Conservation (phyloP, 2,329 filamentous ascomycete genomes). For the Pseudogymnoascus sp. region DNA sequence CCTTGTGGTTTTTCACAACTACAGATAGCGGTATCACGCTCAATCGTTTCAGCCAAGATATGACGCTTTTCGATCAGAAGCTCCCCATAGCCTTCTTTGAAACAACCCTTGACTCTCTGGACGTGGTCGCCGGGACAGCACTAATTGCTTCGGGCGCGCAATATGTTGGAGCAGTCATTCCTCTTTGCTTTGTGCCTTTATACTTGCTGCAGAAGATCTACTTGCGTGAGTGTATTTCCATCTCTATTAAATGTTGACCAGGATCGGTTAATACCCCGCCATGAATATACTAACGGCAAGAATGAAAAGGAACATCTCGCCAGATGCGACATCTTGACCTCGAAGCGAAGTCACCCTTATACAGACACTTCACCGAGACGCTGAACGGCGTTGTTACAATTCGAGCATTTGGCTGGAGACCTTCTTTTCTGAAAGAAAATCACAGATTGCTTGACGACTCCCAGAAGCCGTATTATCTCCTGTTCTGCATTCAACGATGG, state of each 20-base stretch:
- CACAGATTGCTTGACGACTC: conserved; percentile 39
- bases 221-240: conserved; percentile 21
- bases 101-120: conserved; percentile 17
- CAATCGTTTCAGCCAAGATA: conserved; percentile 39
- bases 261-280: background rate
- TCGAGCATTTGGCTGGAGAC: conserved; percentile 45
- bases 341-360: conserved; percentile 41
- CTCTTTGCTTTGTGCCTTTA: background rate
- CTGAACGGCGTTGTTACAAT: conserved; percentile 46
- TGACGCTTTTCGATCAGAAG: conserved; percentile 22
- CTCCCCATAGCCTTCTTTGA: conserved; percentile 14
- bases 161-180: conserved; percentile 38
- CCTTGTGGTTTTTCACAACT: conserved; percentile 34
- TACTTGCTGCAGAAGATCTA: conserved; percentile 30
- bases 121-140: conserved; percentile 34
- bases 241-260: background rate
- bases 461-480: conserved; percentile 36
- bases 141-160: conserved; percentile 28
- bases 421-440: background rate
- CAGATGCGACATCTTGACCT: conserved; percentile 38
- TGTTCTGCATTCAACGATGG: conserved; percentile 37
- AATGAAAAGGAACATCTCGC: conserved; percentile 31
- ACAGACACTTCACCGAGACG: conserved; percentile 48
- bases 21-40: conserved; percentile 35
- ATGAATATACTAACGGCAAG: background rate